phyloP scores from a whole-genome alignment of 2,329 filamentous ascomycete genomes.

The Madurella mycetomatis region DNA sequence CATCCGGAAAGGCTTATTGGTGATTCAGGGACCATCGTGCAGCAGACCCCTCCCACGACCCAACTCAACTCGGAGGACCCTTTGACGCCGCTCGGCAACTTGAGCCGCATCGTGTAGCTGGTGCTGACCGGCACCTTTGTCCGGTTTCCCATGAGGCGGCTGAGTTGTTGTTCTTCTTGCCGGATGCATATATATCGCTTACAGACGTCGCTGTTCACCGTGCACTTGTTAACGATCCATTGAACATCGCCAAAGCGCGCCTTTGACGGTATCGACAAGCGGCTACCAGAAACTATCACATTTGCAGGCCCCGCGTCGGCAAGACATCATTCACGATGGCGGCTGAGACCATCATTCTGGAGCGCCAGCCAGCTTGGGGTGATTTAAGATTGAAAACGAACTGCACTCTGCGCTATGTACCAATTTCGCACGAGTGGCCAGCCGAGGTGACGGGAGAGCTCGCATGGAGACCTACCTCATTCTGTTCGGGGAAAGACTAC shows the following conservation, averaged over 20 bases:
- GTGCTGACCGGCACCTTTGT: background rate
- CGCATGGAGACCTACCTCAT: slow-evolving; percentile 15
- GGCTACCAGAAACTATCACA: background rate
- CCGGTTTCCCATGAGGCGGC: too few relatives aligned
- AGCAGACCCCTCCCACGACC: slow-evolving; percentile 20
- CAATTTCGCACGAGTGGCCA: slow-evolving; percentile 18
- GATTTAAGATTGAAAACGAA: slow-evolving; percentile 13
- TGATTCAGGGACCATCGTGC: slow-evolving; percentile 14
- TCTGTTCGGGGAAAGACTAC: slow-evolving; percentile 24
- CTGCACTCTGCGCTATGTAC: background rate
- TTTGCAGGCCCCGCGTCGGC: background rate
- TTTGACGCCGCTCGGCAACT: slow-evolving; percentile 15
- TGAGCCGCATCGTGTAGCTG: slow-evolving; percentile 21
- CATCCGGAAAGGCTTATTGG: slow-evolving; percentile 22
- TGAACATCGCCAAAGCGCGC: background rate
- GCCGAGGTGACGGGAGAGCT: slow-evolving; percentile 17
- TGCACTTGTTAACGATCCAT: background rate
- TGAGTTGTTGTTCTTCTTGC: too few relatives aligned
- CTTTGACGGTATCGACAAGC: background rate
- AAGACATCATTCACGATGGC: slow-evolving; percentile 16
- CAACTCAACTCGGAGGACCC: slow-evolving; percentile 20
- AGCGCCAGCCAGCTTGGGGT: slow-evolving; percentile 8
- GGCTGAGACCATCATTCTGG: slow-evolving; percentile 14
- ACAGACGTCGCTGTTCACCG: too few relatives aligned
- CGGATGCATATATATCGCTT: too few relatives aligned